Evolutionary conservation across 768 basidiomycete genomes (phyloP).

Genomic region (Leccinellum rugosiceps): DNA sequence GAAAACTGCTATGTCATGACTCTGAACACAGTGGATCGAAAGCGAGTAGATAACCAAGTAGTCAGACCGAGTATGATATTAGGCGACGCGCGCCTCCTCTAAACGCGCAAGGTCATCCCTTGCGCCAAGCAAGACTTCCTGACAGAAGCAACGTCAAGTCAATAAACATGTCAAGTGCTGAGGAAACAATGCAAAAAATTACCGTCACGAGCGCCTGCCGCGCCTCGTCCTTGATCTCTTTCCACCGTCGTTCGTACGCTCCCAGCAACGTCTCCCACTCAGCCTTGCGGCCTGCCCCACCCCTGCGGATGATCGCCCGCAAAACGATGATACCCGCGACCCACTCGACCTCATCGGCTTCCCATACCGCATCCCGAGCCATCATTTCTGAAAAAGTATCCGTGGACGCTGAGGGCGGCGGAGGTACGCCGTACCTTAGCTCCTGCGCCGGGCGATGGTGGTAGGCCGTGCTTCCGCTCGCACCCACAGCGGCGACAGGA

Average conservation of each 20-base stretch:
- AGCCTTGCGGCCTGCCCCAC: conserved; percentile 46
- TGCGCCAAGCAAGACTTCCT: conserved; percentile 52
- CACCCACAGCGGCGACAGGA: background rate
- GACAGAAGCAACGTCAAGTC: conserved; percentile 1
- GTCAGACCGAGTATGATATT: background rate
- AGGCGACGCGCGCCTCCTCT: conserved; percentile 26
- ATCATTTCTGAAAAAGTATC: conserved; percentile 56
- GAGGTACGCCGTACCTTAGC: conserved; percentile 37
- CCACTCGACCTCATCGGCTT: conserved; percentile 65
- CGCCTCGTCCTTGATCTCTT: conserved; percentile 67
- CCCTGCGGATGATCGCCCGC: conserved; percentile 54
- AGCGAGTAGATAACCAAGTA: background rate
- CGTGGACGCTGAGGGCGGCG: conserved; percentile 15
- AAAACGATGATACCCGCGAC: conserved; percentile 60
- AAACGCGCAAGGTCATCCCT: conserved; percentile 52
- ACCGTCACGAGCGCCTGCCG: conserved; percentile 61
- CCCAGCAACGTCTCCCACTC: conserved; percentile 54
- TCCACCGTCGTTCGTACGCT: conserved; percentile 64
- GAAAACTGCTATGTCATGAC: background rate
- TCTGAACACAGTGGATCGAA: background rate
- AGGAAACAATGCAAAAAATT: conserved; percentile 7
- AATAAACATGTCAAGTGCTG: background rate
- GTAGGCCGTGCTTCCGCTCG: conserved; percentile 23
- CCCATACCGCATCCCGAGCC: conserved; percentile 65
- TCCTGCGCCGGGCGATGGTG: conserved; percentile 34